Evolutionary conservation across 31 red algal genomes (phyloP).

Genomic region (Porphyra umbilicalis): DNA sequence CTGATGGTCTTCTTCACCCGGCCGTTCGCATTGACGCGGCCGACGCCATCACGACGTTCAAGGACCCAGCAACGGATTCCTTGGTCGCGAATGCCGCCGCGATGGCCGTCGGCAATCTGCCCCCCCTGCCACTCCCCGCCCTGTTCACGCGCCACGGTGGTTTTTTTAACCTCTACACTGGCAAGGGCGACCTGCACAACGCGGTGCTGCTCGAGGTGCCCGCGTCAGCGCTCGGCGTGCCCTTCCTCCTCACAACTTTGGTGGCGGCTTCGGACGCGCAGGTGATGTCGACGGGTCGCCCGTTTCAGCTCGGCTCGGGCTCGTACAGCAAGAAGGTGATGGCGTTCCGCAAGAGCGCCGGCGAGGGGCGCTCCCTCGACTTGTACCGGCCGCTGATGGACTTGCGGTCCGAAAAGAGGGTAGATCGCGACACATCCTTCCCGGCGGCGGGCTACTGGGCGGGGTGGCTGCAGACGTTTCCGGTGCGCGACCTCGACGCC

Average conservation of each 20-base stretch:
- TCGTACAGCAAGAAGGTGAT: no score
- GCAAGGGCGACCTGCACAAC: not conserved
- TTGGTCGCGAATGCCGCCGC: not conserved
- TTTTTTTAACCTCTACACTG: not conserved
- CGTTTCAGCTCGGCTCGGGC: not conserved
- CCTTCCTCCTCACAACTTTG: not conserved
- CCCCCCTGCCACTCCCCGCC: not conserved
- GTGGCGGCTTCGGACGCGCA: not conserved
- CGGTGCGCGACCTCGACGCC: not conserved
- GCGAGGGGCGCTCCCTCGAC: not conserved
- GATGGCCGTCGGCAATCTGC: not conserved
- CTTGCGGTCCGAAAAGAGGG: not conserved
- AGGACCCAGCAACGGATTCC: not conserved
- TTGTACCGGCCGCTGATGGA: not conserved
- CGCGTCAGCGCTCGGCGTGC: not conserved
- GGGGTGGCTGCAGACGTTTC: not conserved
- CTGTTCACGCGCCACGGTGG: not conserved
- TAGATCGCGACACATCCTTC: no score
- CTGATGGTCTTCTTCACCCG: not conserved
- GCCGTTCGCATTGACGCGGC: not conserved
- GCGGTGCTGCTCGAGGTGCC: not conserved
- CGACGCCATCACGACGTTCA: not conserved
- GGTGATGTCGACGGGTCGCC: not conserved
- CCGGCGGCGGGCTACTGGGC: not conserved
- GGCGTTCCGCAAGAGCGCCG: not conserved